These are phyloP conservation scores for Wickerhamiella galacta DNA, from an alignment of 805 yeast species.

Conservation along the genomic window DNA sequence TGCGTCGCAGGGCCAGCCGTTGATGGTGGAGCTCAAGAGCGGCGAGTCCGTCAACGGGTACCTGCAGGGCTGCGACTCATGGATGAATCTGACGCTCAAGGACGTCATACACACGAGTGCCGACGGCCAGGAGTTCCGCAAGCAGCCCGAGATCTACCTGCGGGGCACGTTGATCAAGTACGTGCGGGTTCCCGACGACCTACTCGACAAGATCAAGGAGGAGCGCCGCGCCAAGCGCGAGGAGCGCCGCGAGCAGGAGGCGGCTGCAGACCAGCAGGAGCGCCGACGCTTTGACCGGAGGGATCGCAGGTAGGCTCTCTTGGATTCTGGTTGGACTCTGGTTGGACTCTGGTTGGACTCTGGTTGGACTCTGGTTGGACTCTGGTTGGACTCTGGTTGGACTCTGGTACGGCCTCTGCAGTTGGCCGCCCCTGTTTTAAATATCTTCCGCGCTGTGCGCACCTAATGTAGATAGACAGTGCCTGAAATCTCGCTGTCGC, in stretches of 20 bases:
- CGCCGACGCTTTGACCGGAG: constrained; percentile 1
- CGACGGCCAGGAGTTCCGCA: constrained; percentile 7
- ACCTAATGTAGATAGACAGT: too few relatives aligned
- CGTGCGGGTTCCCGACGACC: constrained; percentile 26
- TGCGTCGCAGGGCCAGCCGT: constrained; percentile 75
- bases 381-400: too few relatives aligned
- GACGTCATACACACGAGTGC: constrained; percentile 38
- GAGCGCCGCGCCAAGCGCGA: constrained; percentile 23
- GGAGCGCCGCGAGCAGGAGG: constrained; percentile 16
- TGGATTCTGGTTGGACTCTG: too few relatives aligned
- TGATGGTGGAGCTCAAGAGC: constrained; percentile 76
- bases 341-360: too few relatives aligned
- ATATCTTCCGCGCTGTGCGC: too few relatives aligned
- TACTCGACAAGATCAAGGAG: constrained; percentile 25
- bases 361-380: too few relatives aligned
- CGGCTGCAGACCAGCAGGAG: constrained; percentile 4
- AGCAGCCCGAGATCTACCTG: constrained; percentile 11
- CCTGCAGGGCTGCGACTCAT: constrained; percentile 71
- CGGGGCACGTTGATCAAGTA: constrained; percentile 23
- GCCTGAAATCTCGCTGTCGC: too few relatives aligned
- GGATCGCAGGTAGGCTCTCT: too few relatives aligned
- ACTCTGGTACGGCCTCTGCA: too few relatives aligned
- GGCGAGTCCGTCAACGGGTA: constrained; percentile 83
- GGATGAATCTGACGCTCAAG: constrained; percentile 83
- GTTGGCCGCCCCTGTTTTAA: too few relatives aligned